Base-by-base conservation (phyloP, 139 green algal genomes). In the Astrephomene gubernaculifera region DNA sequence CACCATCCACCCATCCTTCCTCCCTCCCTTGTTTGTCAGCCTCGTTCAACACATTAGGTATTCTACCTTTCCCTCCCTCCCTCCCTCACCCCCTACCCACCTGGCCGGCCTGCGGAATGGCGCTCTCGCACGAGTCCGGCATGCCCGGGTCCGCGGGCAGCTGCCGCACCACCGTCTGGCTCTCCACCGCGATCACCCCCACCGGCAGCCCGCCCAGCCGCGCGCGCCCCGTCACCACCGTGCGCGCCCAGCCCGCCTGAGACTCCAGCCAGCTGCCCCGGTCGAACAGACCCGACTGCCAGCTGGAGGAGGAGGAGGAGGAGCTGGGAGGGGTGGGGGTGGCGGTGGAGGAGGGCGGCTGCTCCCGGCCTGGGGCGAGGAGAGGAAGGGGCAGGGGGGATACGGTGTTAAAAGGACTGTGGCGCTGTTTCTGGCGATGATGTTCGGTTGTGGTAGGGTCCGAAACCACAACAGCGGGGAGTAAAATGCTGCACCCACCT, bases 181-280 rank as follows among this genome's bases (percentile, higher is more conserved):
- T 97, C 93, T 99, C 96, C 85, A 99, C 97, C 0, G 96, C 97
- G 49, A 99, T 95, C 29, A 99, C 95, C 31, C 97, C 95, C 53
- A 99, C 93, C 4, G 98, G 91, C 35, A 98, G 92, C 80, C 98
- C 98, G 21, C 94, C 97, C 70, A 99, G 90, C 21, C 97, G 92
- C 2, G 98, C 98, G 29, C 97, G 94, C 0, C 98, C 98, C 25
- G 95, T 96, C 2, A 99, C 93, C 36, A 99, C 97, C 0, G 95
- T 98, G 68, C 95, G 90, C 27, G 96, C 98, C 98, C 98, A 99
- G 27, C 95, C 70, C 43, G 81, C 57, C 79, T 98, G 95, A 61
- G 88, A 91, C 88, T 99, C 97, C 14, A 90, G 89, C 94, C 95
- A 99, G 71, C 89, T 95, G 64, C 95, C 94, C 1, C 86, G 79